Conservation (phyloP, 163 green algal species). For the Coccomyxa subellipsoidea region DNA sequence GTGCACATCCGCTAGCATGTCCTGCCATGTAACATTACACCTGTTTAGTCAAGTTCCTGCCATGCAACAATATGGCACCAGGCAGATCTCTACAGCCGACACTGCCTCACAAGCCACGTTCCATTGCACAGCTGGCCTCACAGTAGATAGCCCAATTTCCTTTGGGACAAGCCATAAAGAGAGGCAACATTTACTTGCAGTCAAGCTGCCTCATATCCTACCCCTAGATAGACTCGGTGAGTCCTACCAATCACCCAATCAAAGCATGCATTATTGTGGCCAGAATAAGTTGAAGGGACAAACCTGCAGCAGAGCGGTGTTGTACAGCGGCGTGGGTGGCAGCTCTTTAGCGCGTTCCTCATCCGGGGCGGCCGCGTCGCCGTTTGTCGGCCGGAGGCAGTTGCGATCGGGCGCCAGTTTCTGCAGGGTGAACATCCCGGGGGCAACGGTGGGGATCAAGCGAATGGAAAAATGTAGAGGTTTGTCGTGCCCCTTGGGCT, state of each 20-base stretch:
- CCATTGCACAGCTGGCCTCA: too few relatives aligned
- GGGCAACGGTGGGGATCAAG: slow-evolving; percentile 42
- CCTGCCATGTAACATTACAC: slow-evolving; percentile 30
- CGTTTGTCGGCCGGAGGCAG: slow-evolving; percentile 39
- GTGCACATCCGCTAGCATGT: slow-evolving; percentile 47
- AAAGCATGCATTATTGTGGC: neutral
- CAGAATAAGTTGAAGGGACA: neutral
- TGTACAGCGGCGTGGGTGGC: slow-evolving; percentile 48
- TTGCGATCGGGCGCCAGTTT: slow-evolving; percentile 52
- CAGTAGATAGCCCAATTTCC: too few relatives aligned
- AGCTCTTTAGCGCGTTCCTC: neutral
- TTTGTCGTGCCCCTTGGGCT: neutral
- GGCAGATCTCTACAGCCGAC: too few relatives aligned
- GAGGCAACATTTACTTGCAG: neutral
- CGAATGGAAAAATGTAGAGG: slow-evolving; percentile 32
- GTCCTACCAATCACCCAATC: neutral
- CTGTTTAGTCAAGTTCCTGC: neutral
- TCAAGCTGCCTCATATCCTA: neutral
- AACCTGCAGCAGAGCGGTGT: slow-evolving; percentile 46
- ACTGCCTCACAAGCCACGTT: too few relatives aligned
- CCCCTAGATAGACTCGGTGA: neutral
- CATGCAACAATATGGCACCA: neutral
- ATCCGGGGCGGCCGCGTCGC: neutral
- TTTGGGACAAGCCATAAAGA: too few relatives aligned
- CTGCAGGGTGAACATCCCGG: slow-evolving; percentile 40